Percentiles rank a stretch among this genome's conserved stretches.
These are phyloP conservation scores for Achlya hypogyna DNA, from an alignment of 352 stramenopile genomes.

Conservation along the genomic window DNA sequence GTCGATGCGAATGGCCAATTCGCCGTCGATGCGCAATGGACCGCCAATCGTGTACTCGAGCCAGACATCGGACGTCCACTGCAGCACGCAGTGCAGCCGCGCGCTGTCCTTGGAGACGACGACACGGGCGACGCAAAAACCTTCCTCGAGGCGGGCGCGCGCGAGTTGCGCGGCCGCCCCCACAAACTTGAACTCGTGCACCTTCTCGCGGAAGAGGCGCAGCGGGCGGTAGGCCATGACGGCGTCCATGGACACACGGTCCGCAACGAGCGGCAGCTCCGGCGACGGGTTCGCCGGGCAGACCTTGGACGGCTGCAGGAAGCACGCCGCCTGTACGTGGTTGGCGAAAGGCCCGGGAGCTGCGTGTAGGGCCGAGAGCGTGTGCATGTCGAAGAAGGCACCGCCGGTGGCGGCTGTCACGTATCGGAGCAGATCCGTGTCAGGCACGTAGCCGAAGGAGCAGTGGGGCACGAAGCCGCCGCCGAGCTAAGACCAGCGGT, in stretches of 20 bases:
- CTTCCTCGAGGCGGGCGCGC: slow-evolving; percentile 68
- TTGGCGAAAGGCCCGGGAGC: not conserved
- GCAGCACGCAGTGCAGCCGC: slow-evolving; percentile 68
- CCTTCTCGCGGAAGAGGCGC: slow-evolving; percentile 79
- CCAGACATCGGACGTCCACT: slow-evolving; percentile 87
- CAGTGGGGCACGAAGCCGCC: slow-evolving; percentile 43
- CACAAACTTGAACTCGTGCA: slow-evolving; percentile 82
- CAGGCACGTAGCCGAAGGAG: slow-evolving; percentile 78
- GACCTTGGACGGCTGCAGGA: slow-evolving; percentile 13
- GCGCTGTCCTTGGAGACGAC: slow-evolving; percentile 16
- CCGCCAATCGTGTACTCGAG: slow-evolving; percentile 79
- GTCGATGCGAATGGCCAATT: slow-evolving; percentile 11
- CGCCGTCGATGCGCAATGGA: slow-evolving; percentile 27
- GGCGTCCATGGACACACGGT: not conserved
- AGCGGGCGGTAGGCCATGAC: slow-evolving; percentile 48
- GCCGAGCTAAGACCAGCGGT: slow-evolving; percentile 28
- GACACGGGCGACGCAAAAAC: slow-evolving; percentile 33
- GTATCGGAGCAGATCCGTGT: slow-evolving; percentile 69
- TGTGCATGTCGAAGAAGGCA: slow-evolving; percentile 50
- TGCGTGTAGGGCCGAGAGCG: slow-evolving; percentile 28
- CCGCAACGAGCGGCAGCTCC: slow-evolving; percentile 3
- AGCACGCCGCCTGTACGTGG: slow-evolving; percentile 4
- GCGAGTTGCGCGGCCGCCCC: slow-evolving; percentile 73
- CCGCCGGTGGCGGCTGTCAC: slow-evolving; percentile 63
- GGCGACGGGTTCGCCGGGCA: not conserved